phyloP scores from a whole-genome alignment of 371 early-diverging fungal genomes.

The Mucor racemosus region DNA sequence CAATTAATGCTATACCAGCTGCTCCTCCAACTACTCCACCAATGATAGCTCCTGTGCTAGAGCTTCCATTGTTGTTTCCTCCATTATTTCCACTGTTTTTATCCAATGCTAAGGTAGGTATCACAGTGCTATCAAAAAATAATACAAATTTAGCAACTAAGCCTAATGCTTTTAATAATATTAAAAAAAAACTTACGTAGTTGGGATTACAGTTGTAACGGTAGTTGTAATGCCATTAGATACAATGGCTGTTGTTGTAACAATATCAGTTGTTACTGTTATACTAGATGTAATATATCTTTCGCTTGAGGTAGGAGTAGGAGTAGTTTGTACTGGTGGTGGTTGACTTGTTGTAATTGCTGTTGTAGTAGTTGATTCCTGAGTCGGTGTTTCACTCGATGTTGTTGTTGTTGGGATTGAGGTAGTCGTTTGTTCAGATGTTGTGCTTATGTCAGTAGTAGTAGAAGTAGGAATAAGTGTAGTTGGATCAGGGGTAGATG shows the following conservation, averaged over 20 bases:
- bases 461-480: slow-evolving; percentile 2
- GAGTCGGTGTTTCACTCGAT: slow-evolving; percentile 2
- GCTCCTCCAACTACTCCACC: slow-evolving; percentile 39
- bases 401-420: neutral
- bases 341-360: slow-evolving; percentile 6
- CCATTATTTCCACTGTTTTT: neutral
- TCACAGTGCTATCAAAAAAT: slow-evolving; percentile 29
- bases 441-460: slow-evolving; percentile 6
- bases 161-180: neutral
- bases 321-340: slow-evolving; percentile 6
- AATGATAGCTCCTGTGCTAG: slow-evolving; percentile 23
- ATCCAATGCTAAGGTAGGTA: slow-evolving; percentile 33
- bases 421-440: slow-evolving; percentile 2
- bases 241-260: slow-evolving; percentile 29
- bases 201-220: slow-evolving; percentile 37
- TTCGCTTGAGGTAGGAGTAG: slow-evolving; percentile 6
- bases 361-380: neutral
- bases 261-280: slow-evolving; percentile 29
- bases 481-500: neutral
- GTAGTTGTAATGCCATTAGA: slow-evolving; percentile 34
- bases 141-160: neutral
- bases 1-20: slow-evolving; percentile 37
- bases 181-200: slow-evolving; percentile 29
- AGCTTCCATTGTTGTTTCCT: neutral
- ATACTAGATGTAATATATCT: slow-evolving; percentile 20